Base-by-base conservation (phyloP, 2,329 filamentous ascomycete genomes). In the Exophiala sideris region DNA sequence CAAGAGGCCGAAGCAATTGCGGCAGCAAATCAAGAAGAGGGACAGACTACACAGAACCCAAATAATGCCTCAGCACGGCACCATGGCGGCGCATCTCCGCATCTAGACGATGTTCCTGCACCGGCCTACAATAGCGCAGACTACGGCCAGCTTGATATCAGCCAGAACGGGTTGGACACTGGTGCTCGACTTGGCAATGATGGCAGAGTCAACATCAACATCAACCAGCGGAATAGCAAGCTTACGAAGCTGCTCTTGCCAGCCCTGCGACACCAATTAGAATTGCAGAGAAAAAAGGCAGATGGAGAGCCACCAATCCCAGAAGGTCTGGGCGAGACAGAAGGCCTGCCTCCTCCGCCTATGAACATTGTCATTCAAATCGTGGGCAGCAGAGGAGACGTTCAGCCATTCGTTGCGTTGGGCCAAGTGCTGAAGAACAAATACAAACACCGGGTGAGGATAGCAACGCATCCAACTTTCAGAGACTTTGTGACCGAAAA, bases 181-280 rank as follows among this genome's bases (percentile, higher is more conserved):
- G 80, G 79, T 36, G 84, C 83, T 39, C 75, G 76, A 24, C 70
- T 87, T 21, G 83, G 79, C 84, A 87, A 82, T 56, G 86, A 91
- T 72, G 89, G 89, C 20, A 83, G 89, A 65, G 79, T 94, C 63
- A 84, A 90, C 65, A 90, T 94, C 73, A 85, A 84, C 58, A 89
- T 94, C 71, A 84, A 86, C 65, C 85, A 90, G 67, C 85, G 83
- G 61, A 84, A 80, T 62, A 74, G 78, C 50, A 80, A 80, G 50
- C 74, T 92, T 3, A 83, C 86, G 2, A 81, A 84, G 56, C 75
- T 91, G 10, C 77, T 91, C 21, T 79, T 81, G 0, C 85, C 87
- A 2, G 81, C 84, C 6, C 68, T 91, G 38, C 72, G 79, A 57
- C 75, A 77, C 58, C 78, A 87, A 63, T 70, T 83, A 48, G 66